A percentile compares a stretch with the other conserved stretches of the same genome.
These are phyloP conservation scores for Plantago rigida DNA, from an alignment of 305 asterid species.

Conservation along the genomic window DNA sequence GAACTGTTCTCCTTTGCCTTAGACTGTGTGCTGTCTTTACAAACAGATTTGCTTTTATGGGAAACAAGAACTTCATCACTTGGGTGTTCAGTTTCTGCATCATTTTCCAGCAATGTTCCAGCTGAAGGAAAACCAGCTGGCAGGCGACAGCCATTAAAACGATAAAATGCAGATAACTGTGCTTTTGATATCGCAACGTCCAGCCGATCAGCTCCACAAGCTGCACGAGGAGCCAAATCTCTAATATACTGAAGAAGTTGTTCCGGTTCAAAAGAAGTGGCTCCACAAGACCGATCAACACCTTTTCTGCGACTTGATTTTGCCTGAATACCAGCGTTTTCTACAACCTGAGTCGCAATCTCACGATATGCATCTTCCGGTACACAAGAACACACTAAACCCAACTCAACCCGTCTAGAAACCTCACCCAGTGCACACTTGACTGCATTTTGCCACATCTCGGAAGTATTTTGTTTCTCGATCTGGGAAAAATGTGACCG, in stretches of 20 bases:
- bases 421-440: constrained; percentile 74
- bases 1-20: constrained; percentile 54
- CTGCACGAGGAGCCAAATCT: constrained; percentile 47
- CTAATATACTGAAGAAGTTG: constrained; percentile 53
- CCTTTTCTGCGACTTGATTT: constrained; percentile 64
- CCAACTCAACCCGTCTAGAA: constrained; percentile 68
- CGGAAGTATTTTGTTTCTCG: constrained; percentile 74
- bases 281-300: constrained; percentile 51
- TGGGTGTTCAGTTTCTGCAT: constrained; percentile 24
- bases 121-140: constrained; percentile 38
- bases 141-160: constrained; percentile 53
- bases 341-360: constrained; percentile 59
- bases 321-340: constrained; percentile 72
- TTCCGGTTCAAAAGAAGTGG: constrained; percentile 54
- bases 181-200: constrained; percentile 60
- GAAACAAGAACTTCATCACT: constrained; percentile 27
- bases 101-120: constrained; percentile 47
- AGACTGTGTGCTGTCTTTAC: constrained; percentile 38
- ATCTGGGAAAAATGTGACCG: constrained; percentile 57
- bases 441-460: constrained; percentile 70
- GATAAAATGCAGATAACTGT: constrained; percentile 59
- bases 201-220: constrained; percentile 44
- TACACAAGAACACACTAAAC: constrained; percentile 69
- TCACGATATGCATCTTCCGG: constrained; percentile 40
- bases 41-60: constrained; percentile 38